Evolutionary conservation across 306 rosid genomes (phyloP).

Genomic region (Begonia masoniana): DNA sequence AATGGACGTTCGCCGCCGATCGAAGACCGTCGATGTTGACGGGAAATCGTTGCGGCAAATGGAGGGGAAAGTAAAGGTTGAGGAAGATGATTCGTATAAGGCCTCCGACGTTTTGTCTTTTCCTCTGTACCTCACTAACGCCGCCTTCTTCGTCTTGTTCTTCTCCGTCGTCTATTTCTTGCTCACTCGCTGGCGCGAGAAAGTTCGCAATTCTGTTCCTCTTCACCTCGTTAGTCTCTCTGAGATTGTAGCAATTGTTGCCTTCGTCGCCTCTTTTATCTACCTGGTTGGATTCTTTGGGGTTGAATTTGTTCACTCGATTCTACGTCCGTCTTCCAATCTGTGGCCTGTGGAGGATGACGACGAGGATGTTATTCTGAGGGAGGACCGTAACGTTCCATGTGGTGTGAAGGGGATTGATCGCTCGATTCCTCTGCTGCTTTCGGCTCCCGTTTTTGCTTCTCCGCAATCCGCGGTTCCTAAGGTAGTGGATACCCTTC

Average conservation of each 20-base stretch:
- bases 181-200: conserved; percentile 76
- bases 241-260: conserved; percentile 44
- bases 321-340: conserved; percentile 35
- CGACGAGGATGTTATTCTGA: conserved; percentile 21
- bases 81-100: conserved; percentile 10
- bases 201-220: conserved; percentile 75
- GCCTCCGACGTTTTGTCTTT: conserved; percentile 23
- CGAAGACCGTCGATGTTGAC: conserved; percentile 1
- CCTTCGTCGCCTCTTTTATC: conserved; percentile 55
- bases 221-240: conserved; percentile 57
- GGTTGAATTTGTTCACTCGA: conserved; percentile 54
- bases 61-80: conserved; percentile 7
- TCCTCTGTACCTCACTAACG: conserved; percentile 50
- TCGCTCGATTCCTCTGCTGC: conserved; percentile 18
- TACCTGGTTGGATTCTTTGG: conserved; percentile 81
- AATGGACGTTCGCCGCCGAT: conserved; percentile 62
- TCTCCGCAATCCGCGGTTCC: conserved; percentile 13
- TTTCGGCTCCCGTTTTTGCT: conserved; percentile 1
- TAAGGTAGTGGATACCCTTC: conserved; percentile 12
- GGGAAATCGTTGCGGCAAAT: conserved; percentile 1
- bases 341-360: conserved; percentile 50
- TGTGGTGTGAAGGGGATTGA: conserved; percentile 28
- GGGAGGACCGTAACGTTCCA: conserved; percentile 32
- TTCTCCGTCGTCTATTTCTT: conserved; percentile 75
- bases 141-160: conserved; percentile 48